Percentiles rank a stretch among this genome's conserved stretches.
Conservation (phyloP, 108 stramenopile genomes). For the Skeletonema menzelii region DNA sequence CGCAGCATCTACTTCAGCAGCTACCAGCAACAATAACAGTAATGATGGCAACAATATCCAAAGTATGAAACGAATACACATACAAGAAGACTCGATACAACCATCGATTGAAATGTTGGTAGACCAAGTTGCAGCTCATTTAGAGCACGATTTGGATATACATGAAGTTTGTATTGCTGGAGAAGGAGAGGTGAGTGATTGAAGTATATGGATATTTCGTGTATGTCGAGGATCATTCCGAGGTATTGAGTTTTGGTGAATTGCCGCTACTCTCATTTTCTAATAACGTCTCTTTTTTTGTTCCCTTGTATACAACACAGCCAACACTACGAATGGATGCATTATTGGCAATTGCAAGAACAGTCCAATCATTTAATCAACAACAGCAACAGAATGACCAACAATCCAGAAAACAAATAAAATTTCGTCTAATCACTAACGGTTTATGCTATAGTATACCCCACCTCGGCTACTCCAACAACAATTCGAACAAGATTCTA, state of each 20-base stretch:
- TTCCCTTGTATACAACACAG: slow-evolving; percentile 1
- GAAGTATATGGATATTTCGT: too few relatives aligned
- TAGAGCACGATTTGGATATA: background rate
- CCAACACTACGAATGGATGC: slow-evolving; percentile 69
- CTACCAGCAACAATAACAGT: background rate
- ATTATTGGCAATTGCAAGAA: slow-evolving; percentile 32
- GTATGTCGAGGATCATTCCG: too few relatives aligned
- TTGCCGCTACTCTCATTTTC: background rate
- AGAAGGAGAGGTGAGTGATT: background rate
- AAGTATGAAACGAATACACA: background rate
- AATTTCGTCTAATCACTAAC: slow-evolving; percentile 35
- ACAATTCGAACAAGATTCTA: background rate
- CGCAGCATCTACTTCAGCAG: background rate
- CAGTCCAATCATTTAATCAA: slow-evolving; percentile 7
- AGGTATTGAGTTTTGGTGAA: too few relatives aligned
- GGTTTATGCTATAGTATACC: slow-evolving; percentile 32
- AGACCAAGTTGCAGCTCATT: slow-evolving; percentile 30
- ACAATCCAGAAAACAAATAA: background rate
- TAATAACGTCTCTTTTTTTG: background rate
- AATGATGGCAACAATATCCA: background rate
- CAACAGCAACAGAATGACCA: background rate
- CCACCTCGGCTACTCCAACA: slow-evolving; percentile 34
- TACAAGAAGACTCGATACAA: slow-evolving; percentile 19
- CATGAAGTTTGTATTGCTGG: slow-evolving; percentile 1
- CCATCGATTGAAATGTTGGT: slow-evolving; percentile 48